Evolutionary conservation across 768 basidiomycete genomes (phyloP).

Genomic region (Mycena alexandri): DNA sequence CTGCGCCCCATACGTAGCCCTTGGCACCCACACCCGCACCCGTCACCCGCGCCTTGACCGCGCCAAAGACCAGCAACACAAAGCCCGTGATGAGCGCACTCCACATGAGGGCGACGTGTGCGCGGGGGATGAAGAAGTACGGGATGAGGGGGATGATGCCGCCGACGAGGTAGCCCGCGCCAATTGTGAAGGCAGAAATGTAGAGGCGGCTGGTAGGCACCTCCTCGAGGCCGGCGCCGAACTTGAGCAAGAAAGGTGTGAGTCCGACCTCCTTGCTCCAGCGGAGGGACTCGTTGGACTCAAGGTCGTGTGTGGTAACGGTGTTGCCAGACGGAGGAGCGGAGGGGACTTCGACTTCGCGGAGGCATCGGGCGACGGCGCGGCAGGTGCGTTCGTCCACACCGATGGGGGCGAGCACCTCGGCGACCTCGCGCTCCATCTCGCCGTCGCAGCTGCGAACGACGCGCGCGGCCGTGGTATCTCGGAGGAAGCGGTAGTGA

Average conservation of each 20-base stretch:
- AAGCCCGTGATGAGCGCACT: constrained; percentile 87
- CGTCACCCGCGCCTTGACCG: constrained; percentile 89
- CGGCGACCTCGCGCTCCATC: constrained; percentile 95
- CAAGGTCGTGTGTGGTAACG: constrained; percentile 51
- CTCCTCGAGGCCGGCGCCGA: constrained; percentile 96
- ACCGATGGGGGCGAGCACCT: constrained; percentile 89
- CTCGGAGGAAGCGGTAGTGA: constrained; percentile 86
- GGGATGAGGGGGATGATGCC: constrained; percentile 94
- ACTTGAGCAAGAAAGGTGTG: constrained; percentile 94
- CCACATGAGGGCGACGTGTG: constrained; percentile 76
- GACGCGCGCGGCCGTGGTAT: constrained; percentile 85
- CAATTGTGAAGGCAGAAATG: constrained; percentile 94
- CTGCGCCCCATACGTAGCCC: constrained; percentile 89
- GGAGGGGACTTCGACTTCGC: constrained; percentile 67
- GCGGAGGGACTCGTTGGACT: constrained; percentile 68
- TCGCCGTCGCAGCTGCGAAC: constrained; percentile 91
- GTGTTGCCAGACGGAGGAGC: neutral
- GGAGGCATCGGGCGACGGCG: constrained; percentile 81
- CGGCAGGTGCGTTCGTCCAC: constrained; percentile 86
- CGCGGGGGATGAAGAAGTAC: constrained; percentile 88
- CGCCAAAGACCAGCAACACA: constrained; percentile 91
- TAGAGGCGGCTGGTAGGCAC: constrained; percentile 87
- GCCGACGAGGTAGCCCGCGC: constrained; percentile 92
- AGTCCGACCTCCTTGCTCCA: constrained; percentile 88
- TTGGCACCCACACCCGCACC: constrained; percentile 75